These are phyloP conservation scores for Euryodendron excelsum DNA, from an alignment of 148 eudicot genomes.

Conservation along the genomic window DNA sequence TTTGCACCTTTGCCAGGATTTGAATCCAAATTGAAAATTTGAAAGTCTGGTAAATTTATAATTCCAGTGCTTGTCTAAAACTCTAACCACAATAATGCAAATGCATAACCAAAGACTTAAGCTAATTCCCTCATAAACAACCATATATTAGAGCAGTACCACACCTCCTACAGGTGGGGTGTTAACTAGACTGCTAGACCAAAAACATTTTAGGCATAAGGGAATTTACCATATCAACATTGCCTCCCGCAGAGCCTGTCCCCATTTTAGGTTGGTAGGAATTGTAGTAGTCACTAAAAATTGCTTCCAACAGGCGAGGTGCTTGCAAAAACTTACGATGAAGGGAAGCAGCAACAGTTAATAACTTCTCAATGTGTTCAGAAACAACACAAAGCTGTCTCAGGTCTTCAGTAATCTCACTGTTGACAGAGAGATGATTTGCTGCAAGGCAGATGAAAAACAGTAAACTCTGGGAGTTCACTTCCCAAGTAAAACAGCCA, in stretches of 20 bases:
- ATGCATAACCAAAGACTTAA: not conserved
- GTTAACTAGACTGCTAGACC: not conserved
- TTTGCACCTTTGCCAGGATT: not conserved
- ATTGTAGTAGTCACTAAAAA: constrained; percentile 63
- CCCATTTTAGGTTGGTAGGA: constrained; percentile 70
- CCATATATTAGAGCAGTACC: not conserved
- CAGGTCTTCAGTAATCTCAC: constrained; percentile 61
- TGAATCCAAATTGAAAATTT: not conserved
- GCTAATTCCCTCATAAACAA: no score
- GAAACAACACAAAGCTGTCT: constrained; percentile 57
- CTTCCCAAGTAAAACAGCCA: not conserved
- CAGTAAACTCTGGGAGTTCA: not conserved
- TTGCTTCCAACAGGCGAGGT: constrained; percentile 57
- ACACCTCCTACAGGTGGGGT: not conserved
- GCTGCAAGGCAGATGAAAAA: constrained; percentile 35
- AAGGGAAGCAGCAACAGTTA: constrained; percentile 71
- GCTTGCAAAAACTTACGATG: constrained; percentile 69
- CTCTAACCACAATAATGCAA: not conserved
- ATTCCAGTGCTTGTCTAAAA: not conserved
- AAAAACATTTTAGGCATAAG: not conserved
- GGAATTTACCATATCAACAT: constrained; percentile 39
- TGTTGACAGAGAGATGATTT: constrained; percentile 41
- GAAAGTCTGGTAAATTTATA: not conserved
- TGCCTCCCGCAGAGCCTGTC: constrained; percentile 28
- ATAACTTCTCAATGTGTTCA: constrained; percentile 65